Percentiles rank a stretch among this genome's conserved stretches.
Evolutionary conservation across 2,329 filamentous ascomycete species (phyloP).

Genomic region (Pseudogymnoascus sp.): DNA sequence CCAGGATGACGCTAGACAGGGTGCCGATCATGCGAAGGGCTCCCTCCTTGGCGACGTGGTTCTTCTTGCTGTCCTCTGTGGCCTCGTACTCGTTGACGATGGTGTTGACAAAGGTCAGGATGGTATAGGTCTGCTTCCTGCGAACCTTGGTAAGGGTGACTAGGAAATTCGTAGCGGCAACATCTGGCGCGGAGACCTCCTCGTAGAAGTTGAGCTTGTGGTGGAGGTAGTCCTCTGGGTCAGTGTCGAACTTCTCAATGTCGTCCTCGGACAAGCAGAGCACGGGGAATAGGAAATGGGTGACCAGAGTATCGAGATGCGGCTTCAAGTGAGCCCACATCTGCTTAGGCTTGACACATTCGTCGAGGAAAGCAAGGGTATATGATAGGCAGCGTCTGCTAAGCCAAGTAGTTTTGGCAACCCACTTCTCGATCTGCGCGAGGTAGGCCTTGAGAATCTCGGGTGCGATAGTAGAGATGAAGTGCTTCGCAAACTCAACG

Average conservation of each 20-base stretch:
- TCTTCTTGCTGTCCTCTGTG: slow-evolving; percentile 80
- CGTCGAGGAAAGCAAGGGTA: slow-evolving; percentile 89
- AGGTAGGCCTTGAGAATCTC: slow-evolving; percentile 96
- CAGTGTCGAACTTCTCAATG: slow-evolving; percentile 84
- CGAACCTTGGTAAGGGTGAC: slow-evolving; percentile 89
- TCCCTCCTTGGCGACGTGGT: slow-evolving; percentile 91
- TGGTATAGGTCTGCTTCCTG: slow-evolving; percentile 91
- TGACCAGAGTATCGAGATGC: slow-evolving; percentile 86
- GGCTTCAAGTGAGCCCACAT: slow-evolving; percentile 95
- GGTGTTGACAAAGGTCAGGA: slow-evolving; percentile 89
- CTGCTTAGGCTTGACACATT: slow-evolving; percentile 92
- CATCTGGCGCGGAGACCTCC: slow-evolving; percentile 89
- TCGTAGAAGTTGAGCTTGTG: slow-evolving; percentile 97
- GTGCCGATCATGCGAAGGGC: slow-evolving; percentile 96
- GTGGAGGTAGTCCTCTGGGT: slow-evolving; percentile 94
- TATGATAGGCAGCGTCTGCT: slow-evolving; percentile 91
- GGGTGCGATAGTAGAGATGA: slow-evolving; percentile 84
- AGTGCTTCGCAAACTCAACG: slow-evolving; percentile 77
- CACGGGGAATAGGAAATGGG: slow-evolving; percentile 92
- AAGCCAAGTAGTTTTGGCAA: slow-evolving; percentile 87
- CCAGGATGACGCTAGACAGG: slow-evolving; percentile 83
- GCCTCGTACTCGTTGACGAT: slow-evolving; percentile 89
- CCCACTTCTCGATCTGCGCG: slow-evolving; percentile 94
- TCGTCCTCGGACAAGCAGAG: slow-evolving; percentile 89
- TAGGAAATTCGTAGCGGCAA: slow-evolving; percentile 93